Evolutionary conservation across 129 eudicot genomes (phyloP).

Genomic region (Silybum marianum): DNA sequence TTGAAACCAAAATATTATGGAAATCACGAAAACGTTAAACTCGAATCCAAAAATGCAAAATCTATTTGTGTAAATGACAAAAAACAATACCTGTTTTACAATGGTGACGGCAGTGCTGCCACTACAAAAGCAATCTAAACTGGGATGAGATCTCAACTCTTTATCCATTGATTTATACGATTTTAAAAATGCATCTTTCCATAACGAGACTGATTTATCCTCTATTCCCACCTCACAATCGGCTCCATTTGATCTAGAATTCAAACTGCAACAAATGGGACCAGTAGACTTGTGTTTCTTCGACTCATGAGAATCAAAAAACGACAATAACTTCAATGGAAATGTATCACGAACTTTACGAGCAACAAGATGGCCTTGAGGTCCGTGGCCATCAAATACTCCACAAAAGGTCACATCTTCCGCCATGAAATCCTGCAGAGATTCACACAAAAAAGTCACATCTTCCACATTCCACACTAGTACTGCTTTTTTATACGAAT

Average conservation of each 20-base stretch:
- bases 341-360: constrained; percentile 90
- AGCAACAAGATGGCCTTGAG: constrained; percentile 91
- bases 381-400: constrained; percentile 96
- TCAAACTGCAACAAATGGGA: constrained; percentile 58
- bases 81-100: constrained; percentile 71
- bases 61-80: neutral
- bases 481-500: neutral
- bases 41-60: constrained; percentile 11
- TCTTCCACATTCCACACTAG: constrained; percentile 40
- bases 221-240: constrained; percentile 62
- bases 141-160: constrained; percentile 86
- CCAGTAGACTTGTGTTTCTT: constrained; percentile 53
- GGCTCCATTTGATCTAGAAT: constrained; percentile 50
- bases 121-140: constrained; percentile 93
- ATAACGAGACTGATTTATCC: constrained; percentile 48
- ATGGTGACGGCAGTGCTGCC: constrained; percentile 97
- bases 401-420: constrained; percentile 93
- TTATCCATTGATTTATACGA: constrained; percentile 95
- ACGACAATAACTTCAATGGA: constrained; percentile 71
- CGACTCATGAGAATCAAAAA: constrained; percentile 60
- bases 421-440: constrained; percentile 76
- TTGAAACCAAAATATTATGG: constrained; percentile 6
- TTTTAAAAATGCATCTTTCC: constrained; percentile 91
- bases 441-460: constrained; percentile 71
- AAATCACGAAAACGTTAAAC: constrained; percentile 1